Conservation (phyloP, 2,329 filamentous ascomycete species). For the Neophaeococcomyces aloes region DNA sequence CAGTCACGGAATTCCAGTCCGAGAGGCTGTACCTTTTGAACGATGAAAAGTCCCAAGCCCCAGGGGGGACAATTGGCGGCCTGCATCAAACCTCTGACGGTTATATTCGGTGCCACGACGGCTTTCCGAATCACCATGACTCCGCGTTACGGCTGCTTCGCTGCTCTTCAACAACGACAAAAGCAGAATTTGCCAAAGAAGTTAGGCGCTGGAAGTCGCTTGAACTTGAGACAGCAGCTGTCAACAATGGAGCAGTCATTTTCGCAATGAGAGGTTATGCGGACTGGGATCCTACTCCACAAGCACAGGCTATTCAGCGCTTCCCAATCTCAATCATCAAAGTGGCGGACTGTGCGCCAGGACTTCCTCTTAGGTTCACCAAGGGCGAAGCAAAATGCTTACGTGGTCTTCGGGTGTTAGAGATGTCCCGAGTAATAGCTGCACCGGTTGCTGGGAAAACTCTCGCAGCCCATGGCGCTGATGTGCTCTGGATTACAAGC, state of each 20-base stretch:
- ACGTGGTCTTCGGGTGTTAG: slow-evolving; percentile 30
- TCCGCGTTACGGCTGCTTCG: slow-evolving; percentile 38
- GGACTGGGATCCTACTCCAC: slow-evolving; percentile 43
- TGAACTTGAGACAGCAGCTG: slow-evolving; percentile 40
- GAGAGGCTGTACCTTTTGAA: slow-evolving; percentile 41
- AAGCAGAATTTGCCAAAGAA: slow-evolving; percentile 31
- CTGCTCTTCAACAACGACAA: slow-evolving; percentile 25
- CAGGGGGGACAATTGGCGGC: slow-evolving; percentile 40
- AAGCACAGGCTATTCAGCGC: slow-evolving; percentile 35
- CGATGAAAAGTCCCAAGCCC: slow-evolving; percentile 25
- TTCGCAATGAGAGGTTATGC: slow-evolving; percentile 41
- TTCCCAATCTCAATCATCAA: slow-evolving; percentile 39
- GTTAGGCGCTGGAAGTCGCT: slow-evolving; percentile 34
- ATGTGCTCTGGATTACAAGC: slow-evolving; percentile 32
- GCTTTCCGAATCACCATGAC: slow-evolving; percentile 41
- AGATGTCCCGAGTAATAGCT: slow-evolving; percentile 32
- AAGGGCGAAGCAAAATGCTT: slow-evolving; percentile 25
- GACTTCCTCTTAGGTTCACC: background rate
- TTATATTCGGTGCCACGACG: slow-evolving; percentile 46
- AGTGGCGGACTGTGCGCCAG: slow-evolving; percentile 20
- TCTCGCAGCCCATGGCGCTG: slow-evolving; percentile 32
- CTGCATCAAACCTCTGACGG: slow-evolving; percentile 43
- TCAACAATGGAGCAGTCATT: slow-evolving; percentile 34
- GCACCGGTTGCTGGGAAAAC: slow-evolving; percentile 30
- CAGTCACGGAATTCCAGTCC: slow-evolving; percentile 44